Base-by-base conservation (phyloP, 345 rosid species). In the Bruguiera sexangula region DNA sequence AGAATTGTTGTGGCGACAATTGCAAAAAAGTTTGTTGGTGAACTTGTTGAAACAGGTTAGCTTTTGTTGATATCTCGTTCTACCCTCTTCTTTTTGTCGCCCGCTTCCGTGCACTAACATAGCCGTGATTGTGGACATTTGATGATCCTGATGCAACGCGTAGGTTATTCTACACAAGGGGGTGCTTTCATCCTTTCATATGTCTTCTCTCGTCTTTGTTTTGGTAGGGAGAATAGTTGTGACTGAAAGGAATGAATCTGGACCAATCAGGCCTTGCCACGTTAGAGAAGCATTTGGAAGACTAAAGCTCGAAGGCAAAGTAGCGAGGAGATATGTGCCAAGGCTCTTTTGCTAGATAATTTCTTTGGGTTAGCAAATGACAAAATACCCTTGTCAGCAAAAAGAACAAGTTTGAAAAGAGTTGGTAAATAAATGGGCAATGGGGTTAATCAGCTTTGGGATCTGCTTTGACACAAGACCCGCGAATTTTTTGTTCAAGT, bases 11-110 rank as follows among this genome's bases (percentile, higher is more conserved):
- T 53, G 90, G 96, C 69, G 97, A 97, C 43, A 62, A 92, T 96
- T 30, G 94, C 96, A 7, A 96, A 92, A 82, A 86, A 92, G 99
- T 92, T 92, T 79, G 99, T 90, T n/a, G 98, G 98, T 22, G 98
- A 96, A 72, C 92, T 92, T 66, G 86, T 96, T 43, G 99, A 95
- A 81, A 90, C 89, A 82, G 98, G 99, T 90, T 36, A 36, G 39
- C 6, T 56, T 27, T 63, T 3, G 6, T 70, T 22, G 55, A 26
- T 48, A 32, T 67, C 24, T 53, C 34, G 2, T 22, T 26, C 39
- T 4, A 1, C 16, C 24, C 0, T 20, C n/a, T 2, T 19, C n/a
- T 65, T 27, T 34, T 6, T 37, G 43, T 8, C 9, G 43, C 43
- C 11, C 10, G 2, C 43, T 37, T 37, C 10, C 11, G 11, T 8